phyloP scores from a whole-genome alignment of 768 basidiomycete species.

The Lactarius deliciosus region DNA sequence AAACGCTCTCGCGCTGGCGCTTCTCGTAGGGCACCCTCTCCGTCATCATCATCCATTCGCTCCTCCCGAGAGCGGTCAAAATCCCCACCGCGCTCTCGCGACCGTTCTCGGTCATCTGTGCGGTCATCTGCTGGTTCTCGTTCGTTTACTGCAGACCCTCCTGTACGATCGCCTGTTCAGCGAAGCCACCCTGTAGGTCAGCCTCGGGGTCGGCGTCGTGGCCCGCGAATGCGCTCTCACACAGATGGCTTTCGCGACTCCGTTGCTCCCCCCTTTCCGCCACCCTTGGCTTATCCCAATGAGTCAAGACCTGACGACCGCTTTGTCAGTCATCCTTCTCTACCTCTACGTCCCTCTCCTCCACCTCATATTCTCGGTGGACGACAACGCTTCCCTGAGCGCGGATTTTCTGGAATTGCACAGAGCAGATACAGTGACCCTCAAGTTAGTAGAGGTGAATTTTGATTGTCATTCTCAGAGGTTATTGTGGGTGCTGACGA shows the following conservation, averaged over 20 bases:
- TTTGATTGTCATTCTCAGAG: not conserved
- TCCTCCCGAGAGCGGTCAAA: constrained; percentile 38
- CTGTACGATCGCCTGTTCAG: constrained; percentile 17
- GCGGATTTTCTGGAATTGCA: constrained; percentile 12
- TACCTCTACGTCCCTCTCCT: constrained; percentile 25
- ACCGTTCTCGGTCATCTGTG: constrained; percentile 44
- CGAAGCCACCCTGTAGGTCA: constrained; percentile 25
- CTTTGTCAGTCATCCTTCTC: constrained; percentile 20
- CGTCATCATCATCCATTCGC: constrained; percentile 36
- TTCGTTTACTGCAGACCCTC: constrained; percentile 27
- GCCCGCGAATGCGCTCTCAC: constrained; percentile 10
- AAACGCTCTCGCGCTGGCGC: constrained; percentile 26
- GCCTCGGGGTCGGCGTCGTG: constrained; percentile 10
- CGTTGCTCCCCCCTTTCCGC: not conserved
- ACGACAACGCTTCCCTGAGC: constrained; percentile 16
- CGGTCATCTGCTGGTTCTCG: constrained; percentile 60
- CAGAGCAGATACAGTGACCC: constrained; percentile 17
- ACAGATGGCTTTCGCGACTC: constrained; percentile 17
- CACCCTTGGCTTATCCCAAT: constrained; percentile 12
- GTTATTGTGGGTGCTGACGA: constrained; percentile 5
- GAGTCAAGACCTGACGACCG: constrained; percentile 22
- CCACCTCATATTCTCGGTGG: constrained; percentile 15
- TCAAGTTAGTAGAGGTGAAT: constrained; percentile 18
- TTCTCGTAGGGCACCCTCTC: constrained; percentile 26
- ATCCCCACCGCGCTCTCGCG: constrained; percentile 32